Percentiles rank a stretch among this genome's conserved stretches.
Conservation (phyloP, 352 stramenopile genomes). For the Globisporangium yorkense region DNA sequence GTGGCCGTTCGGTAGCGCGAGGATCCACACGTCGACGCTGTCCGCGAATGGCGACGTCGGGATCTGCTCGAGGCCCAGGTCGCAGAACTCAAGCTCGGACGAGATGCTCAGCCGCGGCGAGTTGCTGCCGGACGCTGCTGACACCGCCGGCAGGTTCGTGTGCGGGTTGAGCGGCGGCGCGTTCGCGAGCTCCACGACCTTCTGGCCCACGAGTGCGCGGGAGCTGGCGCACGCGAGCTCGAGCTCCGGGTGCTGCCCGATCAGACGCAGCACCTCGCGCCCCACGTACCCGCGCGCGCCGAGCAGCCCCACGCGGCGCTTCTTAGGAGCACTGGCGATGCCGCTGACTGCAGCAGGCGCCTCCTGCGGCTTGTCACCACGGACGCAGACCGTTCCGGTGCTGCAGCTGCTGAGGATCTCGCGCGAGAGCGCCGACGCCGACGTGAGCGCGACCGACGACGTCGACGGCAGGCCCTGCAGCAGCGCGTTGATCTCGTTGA, state of each 20-base stretch:
- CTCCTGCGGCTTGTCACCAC: conserved; percentile 29
- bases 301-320: conserved; percentile 80
- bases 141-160: conserved; percentile 65
- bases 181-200: conserved; percentile 68
- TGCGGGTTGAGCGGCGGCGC: conserved; percentile 78
- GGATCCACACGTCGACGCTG: conserved; percentile 81
- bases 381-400: conserved; percentile 78
- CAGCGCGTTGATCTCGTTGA: conserved; percentile 88
- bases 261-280: conserved; percentile 79
- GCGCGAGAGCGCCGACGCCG: conserved; percentile 63
- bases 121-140: conserved; percentile 18
- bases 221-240: conserved; percentile 84
- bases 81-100: conserved; percentile 73
- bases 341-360: conserved; percentile 13
- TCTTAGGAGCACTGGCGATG: conserved; percentile 22
- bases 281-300: conserved; percentile 85
- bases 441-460: conserved; percentile 85
- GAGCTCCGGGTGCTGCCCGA: conserved; percentile 70
- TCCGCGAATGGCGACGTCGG: conserved; percentile 59
- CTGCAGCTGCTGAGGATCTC: conserved; percentile 87
- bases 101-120: conserved; percentile 48
- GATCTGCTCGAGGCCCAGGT: conserved; percentile 76
- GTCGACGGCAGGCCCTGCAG: conserved; percentile 66
- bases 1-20: conserved; percentile 84
- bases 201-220: conserved; percentile 67